Conservation (phyloP, 2,329 filamentous ascomycete genomes). For the Botrytis porri region DNA sequence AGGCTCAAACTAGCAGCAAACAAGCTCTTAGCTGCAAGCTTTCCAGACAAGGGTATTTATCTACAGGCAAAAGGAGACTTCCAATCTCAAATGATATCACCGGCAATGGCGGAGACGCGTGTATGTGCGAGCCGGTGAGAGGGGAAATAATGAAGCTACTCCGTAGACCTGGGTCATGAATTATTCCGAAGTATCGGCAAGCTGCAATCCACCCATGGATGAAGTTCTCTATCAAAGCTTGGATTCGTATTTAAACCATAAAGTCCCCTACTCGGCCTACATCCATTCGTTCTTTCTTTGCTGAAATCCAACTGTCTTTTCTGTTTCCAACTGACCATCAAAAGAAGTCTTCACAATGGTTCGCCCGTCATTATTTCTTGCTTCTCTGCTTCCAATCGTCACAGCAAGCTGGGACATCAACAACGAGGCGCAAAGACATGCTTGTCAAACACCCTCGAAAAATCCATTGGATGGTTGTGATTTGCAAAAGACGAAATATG, state of each 20-base stretch:
- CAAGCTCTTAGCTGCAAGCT: neutral
- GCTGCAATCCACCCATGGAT: neutral
- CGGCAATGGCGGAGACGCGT: neutral
- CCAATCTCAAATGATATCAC: neutral
- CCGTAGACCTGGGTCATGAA: neutral
- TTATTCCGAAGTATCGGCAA: conserved; percentile 9
- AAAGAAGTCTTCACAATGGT: conserved; percentile 1
- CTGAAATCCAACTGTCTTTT: neutral
- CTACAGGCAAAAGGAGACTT: neutral
- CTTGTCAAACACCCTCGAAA: conserved; percentile 26
- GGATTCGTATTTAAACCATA: neutral
- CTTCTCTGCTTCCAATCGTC: conserved; percentile 19
- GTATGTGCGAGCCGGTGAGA: neutral
- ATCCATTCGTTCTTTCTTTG: neutral
- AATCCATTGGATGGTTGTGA: conserved; percentile 34
- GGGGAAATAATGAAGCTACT: neutral
- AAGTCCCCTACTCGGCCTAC: neutral
- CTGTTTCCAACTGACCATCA: neutral
- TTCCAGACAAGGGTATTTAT: neutral
- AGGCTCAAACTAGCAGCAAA: neutral
- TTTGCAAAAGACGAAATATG: conserved; percentile 26
- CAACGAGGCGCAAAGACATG: conserved; percentile 26
- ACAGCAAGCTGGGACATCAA: conserved; percentile 31
- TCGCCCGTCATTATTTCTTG: neutral
- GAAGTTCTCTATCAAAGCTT: neutral